phyloP scores from a whole-genome alignment of 441 rosid genomes.

The Populus hybrid region DNA sequence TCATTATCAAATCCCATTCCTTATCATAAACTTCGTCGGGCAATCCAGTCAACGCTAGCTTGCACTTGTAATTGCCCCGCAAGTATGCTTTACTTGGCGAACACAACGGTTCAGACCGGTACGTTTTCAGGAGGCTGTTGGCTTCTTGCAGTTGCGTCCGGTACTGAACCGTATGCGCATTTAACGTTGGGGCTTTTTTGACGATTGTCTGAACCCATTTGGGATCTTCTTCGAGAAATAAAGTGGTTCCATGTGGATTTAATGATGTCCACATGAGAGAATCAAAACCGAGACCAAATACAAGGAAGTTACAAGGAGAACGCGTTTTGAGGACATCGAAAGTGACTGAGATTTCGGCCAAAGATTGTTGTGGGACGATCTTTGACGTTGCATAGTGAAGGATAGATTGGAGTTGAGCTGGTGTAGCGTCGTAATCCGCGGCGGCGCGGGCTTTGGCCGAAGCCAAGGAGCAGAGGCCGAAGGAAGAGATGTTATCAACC shows the following conservation, averaged over 20 bases:
- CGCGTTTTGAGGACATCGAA: slow-evolving; percentile 52
- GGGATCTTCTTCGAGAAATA: slow-evolving; percentile 86
- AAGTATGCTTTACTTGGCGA: slow-evolving; percentile 38
- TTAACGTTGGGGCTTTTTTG: slow-evolving; percentile 42
- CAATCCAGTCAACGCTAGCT: slow-evolving; percentile 46
- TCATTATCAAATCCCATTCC: slow-evolving; percentile 72
- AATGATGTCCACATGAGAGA: slow-evolving; percentile 89
- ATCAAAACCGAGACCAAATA: slow-evolving; percentile 84
- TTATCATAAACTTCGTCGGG: slow-evolving; percentile 52
- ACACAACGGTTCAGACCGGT: slow-evolving; percentile 48
- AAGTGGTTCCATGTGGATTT: slow-evolving; percentile 69
- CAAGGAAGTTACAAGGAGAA: slow-evolving; percentile 76
- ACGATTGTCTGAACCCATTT: slow-evolving; percentile 63
- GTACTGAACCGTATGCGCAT: slow-evolving; percentile 57
- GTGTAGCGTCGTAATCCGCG: slow-evolving; percentile 42
- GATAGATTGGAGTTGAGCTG: slow-evolving; percentile 69
- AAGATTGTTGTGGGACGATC: slow-evolving; percentile 61
- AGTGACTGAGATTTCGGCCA: slow-evolving; percentile 54
- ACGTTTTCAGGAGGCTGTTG: slow-evolving; percentile 39
- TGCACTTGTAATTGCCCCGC: slow-evolving; percentile 45
- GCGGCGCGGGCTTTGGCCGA: slow-evolving; percentile 15
- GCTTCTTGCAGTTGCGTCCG: slow-evolving; percentile 66
- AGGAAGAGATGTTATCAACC: slow-evolving; percentile 30
- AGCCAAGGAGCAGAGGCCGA: slow-evolving; percentile 41
- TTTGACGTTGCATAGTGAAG: slow-evolving; percentile 82